Conservation (phyloP, 331 rosid genomes). For the Rosa hybrid region DNA sequence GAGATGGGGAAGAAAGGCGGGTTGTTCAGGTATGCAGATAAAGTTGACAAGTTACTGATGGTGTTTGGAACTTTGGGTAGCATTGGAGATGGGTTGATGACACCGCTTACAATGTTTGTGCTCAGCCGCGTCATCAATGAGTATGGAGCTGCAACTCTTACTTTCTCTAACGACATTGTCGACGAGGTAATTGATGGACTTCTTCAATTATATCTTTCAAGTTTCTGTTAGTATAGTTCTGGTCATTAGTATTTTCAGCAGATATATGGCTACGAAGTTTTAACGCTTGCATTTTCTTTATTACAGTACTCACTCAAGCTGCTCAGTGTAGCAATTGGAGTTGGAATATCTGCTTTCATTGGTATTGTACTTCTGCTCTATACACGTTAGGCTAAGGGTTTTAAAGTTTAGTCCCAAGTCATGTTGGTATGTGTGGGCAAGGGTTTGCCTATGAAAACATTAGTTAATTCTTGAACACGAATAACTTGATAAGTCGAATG, state of each 20-base stretch:
- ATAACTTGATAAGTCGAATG: background rate
- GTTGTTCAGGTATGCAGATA: conserved; percentile 59
- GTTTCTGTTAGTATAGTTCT: background rate
- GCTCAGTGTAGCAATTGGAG: conserved; percentile 54
- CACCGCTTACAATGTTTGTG: conserved; percentile 67
- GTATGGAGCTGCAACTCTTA: conserved; percentile 38
- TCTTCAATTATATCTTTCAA: background rate
- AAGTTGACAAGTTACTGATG: conserved; percentile 55
- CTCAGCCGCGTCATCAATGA: conserved; percentile 66
- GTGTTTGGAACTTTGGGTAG: conserved; percentile 74
- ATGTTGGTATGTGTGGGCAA: background rate
- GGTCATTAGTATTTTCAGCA: background rate
- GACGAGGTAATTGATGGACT: conserved; percentile 47
- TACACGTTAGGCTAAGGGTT: background rate
- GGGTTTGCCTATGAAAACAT: background rate
- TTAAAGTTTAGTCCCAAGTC: background rate
- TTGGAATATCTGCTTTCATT: conserved; percentile 60
- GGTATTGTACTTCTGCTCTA: conserved; percentile 38
- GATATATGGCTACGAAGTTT: background rate
- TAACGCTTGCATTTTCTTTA: background rate
- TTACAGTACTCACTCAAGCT: conserved; percentile 61
- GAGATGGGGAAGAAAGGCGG: conserved; percentile 53
- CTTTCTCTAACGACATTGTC: conserved; percentile 37
- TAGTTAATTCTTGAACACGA: background rate
- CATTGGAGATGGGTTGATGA: conserved; percentile 78